These are phyloP conservation scores for Suillus lakei DNA, from an alignment of 768 basidiomycete genomes.

Conservation along the genomic window DNA sequence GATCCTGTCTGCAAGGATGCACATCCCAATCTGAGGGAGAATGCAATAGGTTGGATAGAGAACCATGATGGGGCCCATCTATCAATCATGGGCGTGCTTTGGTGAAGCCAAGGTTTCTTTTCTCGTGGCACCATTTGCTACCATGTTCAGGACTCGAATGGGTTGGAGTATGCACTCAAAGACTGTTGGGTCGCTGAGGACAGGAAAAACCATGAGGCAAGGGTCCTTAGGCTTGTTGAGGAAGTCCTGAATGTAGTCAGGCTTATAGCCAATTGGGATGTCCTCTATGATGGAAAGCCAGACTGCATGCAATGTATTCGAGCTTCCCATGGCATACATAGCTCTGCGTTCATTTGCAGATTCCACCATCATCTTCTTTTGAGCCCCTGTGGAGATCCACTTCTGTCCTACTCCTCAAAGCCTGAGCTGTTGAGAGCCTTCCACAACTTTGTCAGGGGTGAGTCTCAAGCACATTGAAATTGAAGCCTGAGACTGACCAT, in stretches of 20 bases:
- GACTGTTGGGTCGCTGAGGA: neutral
- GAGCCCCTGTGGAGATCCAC: neutral
- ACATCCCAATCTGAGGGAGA: neutral
- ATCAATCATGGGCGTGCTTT: slow-evolving; percentile 1
- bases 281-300: neutral
- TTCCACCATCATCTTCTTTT: neutral
- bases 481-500: too few relatives aligned
- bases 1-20: neutral
- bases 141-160: neutral
- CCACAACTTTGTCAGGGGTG: too few relatives aligned
- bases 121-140: neutral
- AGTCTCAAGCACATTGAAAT: too few relatives aligned
- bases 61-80: neutral
- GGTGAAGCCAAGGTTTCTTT: slow-evolving; percentile 1
- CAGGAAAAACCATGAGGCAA: neutral
- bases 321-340: neutral
- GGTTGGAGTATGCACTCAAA: neutral
- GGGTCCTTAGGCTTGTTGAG: neutral
- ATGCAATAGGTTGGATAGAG: neutral
- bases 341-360: neutral
- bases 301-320: neutral
- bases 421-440: neutral
- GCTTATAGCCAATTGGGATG: neutral
- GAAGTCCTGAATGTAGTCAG: neutral
- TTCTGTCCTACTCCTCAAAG: neutral